Evolutionary conservation across 2,329 filamentous ascomycete genomes (phyloP).

Genomic region (Colletotrichum scovillei): DNA sequence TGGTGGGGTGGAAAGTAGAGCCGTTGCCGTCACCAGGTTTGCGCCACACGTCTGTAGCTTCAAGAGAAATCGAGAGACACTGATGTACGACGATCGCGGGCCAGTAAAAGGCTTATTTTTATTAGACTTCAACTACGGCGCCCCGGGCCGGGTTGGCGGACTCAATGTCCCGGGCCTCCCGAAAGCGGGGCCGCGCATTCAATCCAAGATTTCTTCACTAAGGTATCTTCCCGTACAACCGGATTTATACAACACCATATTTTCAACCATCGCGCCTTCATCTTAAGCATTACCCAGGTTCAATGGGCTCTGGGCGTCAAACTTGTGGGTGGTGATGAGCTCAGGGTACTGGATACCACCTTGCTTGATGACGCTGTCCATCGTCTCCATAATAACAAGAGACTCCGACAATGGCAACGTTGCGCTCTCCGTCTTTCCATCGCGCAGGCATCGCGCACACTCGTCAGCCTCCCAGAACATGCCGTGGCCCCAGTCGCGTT

Average conservation of each 20-base stretch:
- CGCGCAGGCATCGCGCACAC: slow-evolving; percentile 78
- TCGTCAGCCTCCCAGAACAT: slow-evolving; percentile 94
- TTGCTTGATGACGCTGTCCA: slow-evolving; percentile 66
- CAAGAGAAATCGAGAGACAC: not conserved
- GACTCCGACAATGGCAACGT: slow-evolving; percentile 80
- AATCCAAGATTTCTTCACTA: not conserved
- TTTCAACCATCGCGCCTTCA: not conserved
- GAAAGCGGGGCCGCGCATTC: not conserved
- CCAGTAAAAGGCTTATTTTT: slow-evolving; percentile 16
- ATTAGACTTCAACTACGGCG: not conserved
- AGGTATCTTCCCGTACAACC: not conserved
- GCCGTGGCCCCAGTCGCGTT: slow-evolving; percentile 71
- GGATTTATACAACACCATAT: not conserved
- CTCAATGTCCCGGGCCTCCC: slow-evolving; percentile 1
- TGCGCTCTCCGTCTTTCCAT: slow-evolving; percentile 81
- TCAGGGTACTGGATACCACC: slow-evolving; percentile 66
- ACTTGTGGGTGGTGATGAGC: slow-evolving; percentile 67
- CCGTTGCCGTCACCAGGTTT: not conserved
- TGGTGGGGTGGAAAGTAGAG: slow-evolving; percentile 16
- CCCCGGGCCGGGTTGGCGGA: not conserved
- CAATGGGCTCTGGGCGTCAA: slow-evolving; percentile 69
- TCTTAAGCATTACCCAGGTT: slow-evolving; percentile 61
- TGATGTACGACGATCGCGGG: not conserved
- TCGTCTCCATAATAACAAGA: slow-evolving; percentile 83
- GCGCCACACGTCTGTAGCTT: not conserved